phyloP scores from a whole-genome alignment of 768 basidiomycete species.

The Infundibulicybe gibba region DNA sequence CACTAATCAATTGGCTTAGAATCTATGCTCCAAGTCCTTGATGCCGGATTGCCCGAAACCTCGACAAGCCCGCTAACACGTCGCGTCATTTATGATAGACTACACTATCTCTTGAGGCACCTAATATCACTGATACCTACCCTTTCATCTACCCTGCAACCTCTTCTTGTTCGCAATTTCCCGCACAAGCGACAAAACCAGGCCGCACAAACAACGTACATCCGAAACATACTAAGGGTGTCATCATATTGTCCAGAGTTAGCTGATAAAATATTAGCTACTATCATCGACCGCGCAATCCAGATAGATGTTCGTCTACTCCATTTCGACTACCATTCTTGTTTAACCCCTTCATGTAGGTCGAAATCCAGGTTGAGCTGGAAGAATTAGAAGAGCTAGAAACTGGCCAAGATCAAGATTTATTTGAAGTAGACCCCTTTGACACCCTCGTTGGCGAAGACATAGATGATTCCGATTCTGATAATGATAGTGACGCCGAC shows the following conservation, averaged over 20 bases:
- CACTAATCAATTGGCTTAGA: constrained; percentile 38
- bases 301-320: constrained; percentile 84
- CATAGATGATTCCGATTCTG: constrained; percentile 53
- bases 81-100: constrained; percentile 77
- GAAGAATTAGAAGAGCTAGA: constrained; percentile 84
- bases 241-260: constrained; percentile 88
- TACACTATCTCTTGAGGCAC: constrained; percentile 83
- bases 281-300: constrained; percentile 90
- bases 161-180: constrained; percentile 80
- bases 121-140: constrained; percentile 92
- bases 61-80: constrained; percentile 75
- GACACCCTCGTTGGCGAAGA: constrained; percentile 82
- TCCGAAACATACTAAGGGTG: constrained; percentile 82
- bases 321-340: neutral
- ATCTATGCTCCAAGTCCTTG: constrained; percentile 64
- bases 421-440: constrained; percentile 84
- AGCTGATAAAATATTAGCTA: constrained; percentile 76
- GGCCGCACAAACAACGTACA: constrained; percentile 79
- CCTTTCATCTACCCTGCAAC: constrained; percentile 80
- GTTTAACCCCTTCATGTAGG: constrained; percentile 38
- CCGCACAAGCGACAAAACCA: constrained; percentile 91
- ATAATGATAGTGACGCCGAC: constrained; percentile 45
- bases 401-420: constrained; percentile 44
- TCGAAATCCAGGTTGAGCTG: constrained; percentile 94
- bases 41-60: constrained; percentile 54